Conservation (phyloP, 345 rosid species). For the Citrus sp. region DNA sequence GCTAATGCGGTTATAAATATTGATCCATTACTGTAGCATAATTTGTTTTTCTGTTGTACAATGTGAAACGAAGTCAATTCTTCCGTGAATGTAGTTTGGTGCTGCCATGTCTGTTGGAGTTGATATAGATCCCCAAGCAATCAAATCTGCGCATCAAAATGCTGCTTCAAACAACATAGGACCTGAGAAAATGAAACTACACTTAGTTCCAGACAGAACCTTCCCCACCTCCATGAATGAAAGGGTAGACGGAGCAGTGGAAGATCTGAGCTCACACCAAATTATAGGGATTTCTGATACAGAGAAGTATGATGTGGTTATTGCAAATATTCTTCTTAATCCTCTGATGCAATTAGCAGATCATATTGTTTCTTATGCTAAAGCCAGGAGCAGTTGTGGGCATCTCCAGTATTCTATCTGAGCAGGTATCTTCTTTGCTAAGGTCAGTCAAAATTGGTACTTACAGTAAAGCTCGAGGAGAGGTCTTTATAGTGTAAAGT, state of each 20-base stretch:
- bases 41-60: too few relatives aligned
- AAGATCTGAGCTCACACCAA: constrained; percentile 23
- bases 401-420: constrained; percentile 66
- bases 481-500: too few relatives aligned
- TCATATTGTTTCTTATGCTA: constrained; percentile 62
- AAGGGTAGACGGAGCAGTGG: background rate
- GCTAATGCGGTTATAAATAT: background rate
- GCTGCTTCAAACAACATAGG: constrained; percentile 58
- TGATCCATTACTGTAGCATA: too few relatives aligned
- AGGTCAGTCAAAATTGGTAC: background rate
- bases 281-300: constrained; percentile 19
- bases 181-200: constrained; percentile 45
- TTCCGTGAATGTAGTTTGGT: constrained; percentile 51
- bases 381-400: constrained; percentile 67
- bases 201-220: constrained; percentile 37
- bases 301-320: constrained; percentile 56
- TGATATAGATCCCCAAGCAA: constrained; percentile 71
- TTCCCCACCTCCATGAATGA: constrained; percentile 8
- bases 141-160: constrained; percentile 57
- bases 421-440: constrained; percentile 53
- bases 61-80: background rate
- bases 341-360: constrained; percentile 74
- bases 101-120: constrained; percentile 64
- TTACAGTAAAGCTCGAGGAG: background rate
- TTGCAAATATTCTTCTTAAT: constrained; percentile 79